Percentiles rank a stretch among this genome's conserved stretches.
phyloP scores from a whole-genome alignment of 306 rosid species.

The Lupinus albus region DNA sequence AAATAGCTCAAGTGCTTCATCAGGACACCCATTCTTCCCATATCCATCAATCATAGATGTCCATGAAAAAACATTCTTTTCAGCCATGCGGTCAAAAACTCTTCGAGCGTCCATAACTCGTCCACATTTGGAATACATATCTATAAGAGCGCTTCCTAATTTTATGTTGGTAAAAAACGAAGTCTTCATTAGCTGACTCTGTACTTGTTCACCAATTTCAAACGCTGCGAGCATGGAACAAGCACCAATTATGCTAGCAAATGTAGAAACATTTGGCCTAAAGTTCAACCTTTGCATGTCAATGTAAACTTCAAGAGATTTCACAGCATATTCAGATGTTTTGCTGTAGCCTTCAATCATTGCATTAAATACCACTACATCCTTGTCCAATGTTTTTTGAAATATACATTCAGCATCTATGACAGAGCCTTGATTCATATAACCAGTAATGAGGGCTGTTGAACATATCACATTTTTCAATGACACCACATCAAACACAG shows the following conservation, averaged over 20 bases:
- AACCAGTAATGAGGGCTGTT: slow-evolving; percentile 84
- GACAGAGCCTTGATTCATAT: slow-evolving; percentile 69
- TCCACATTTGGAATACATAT: slow-evolving; percentile 89
- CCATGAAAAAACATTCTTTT: slow-evolving; percentile 86
- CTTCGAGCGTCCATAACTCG: slow-evolving; percentile 61
- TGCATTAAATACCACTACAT: slow-evolving; percentile 81
- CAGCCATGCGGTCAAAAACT: slow-evolving; percentile 70
- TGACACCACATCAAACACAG: slow-evolving; percentile 70
- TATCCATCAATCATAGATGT: slow-evolving; percentile 95
- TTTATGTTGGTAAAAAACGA: slow-evolving; percentile 54
- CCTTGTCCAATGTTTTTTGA: slow-evolving; percentile 61
- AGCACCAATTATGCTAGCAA: slow-evolving; percentile 86
- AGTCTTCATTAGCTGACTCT: slow-evolving; percentile 74
- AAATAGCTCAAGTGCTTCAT: slow-evolving; percentile 74
- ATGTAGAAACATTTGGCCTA: slow-evolving; percentile 79
- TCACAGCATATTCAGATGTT: slow-evolving; percentile 57
- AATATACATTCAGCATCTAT: slow-evolving; percentile 75
- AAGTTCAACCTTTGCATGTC: slow-evolving; percentile 69
- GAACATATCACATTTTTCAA: slow-evolving; percentile 70
- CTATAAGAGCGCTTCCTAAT: slow-evolving; percentile 82
- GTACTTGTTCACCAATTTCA: slow-evolving; percentile 76
- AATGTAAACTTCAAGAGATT: slow-evolving; percentile 71
- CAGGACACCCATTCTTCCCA: slow-evolving; percentile 79
- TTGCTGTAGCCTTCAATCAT: slow-evolving; percentile 96
- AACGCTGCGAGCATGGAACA: slow-evolving; percentile 71